phyloP scores from a whole-genome alignment of 2,329 filamentous ascomycete species.

The Coniochaeta sp. region DNA sequence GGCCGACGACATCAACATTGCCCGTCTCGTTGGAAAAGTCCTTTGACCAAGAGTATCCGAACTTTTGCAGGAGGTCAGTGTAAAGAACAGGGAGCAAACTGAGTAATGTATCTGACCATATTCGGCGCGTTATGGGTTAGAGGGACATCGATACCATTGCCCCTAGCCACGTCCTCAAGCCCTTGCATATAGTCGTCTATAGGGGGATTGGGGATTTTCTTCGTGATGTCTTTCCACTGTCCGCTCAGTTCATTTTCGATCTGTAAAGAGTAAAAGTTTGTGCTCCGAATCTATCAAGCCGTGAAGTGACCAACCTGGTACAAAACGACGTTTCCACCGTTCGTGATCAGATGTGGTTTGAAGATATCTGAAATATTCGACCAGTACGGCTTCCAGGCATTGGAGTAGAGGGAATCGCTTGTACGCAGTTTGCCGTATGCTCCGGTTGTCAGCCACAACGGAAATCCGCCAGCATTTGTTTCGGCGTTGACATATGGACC shows the following conservation, averaged over 20 bases:
- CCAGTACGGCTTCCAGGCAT: slow-evolving; percentile 48
- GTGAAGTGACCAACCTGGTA: not conserved
- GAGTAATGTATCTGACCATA: slow-evolving; percentile 25
- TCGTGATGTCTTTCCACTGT: slow-evolving; percentile 31
- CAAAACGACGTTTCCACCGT: slow-evolving; percentile 44
- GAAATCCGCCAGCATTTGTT: slow-evolving; percentile 53
- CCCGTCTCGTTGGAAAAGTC: slow-evolving; percentile 51
- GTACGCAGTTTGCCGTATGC: slow-evolving; percentile 46
- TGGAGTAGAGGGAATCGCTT: slow-evolving; percentile 43
- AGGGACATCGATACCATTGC: slow-evolving; percentile 51
- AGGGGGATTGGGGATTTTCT: slow-evolving; percentile 38
- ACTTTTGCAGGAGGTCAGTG: slow-evolving; percentile 7
- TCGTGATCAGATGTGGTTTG: slow-evolving; percentile 45
- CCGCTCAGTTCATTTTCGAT: slow-evolving; percentile 48
- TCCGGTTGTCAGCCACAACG: slow-evolving; percentile 55
- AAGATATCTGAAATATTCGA: slow-evolving; percentile 41
- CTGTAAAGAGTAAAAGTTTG: slow-evolving; percentile 14
- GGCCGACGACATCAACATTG: slow-evolving; percentile 44
- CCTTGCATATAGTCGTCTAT: slow-evolving; percentile 50
- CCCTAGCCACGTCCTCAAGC: slow-evolving; percentile 44
- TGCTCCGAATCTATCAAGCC: not conserved
- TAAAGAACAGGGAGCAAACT: not conserved
- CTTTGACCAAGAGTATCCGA: slow-evolving; percentile 49
- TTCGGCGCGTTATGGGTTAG: slow-evolving; percentile 54
- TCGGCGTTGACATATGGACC: slow-evolving; percentile 60